A percentile compares a stretch with the other conserved stretches of the same genome.
Evolutionary conservation across 2,329 filamentous ascomycete genomes (phyloP).

Genomic region (Claviceps cyperi): DNA sequence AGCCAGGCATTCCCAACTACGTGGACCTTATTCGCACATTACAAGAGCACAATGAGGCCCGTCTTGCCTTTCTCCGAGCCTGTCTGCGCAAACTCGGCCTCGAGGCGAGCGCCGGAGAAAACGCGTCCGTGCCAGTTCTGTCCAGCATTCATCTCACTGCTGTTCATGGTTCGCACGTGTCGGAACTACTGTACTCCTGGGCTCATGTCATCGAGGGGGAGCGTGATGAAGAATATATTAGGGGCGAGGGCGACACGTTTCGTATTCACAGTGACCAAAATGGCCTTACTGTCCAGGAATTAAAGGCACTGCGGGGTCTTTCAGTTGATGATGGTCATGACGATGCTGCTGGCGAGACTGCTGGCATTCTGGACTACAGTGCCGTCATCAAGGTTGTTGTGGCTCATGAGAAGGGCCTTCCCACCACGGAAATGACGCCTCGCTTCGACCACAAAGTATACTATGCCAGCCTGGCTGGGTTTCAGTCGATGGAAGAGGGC

Average conservation of each 20-base stretch:
- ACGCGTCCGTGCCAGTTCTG: constrained; percentile 58
- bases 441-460: constrained; percentile 75
- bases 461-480: constrained; percentile 56
- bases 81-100: constrained; percentile 70
- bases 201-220: constrained; percentile 53
- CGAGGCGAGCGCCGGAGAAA: constrained; percentile 53
- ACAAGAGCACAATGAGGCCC: constrained; percentile 50
- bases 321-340: constrained; percentile 12
- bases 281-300: constrained; percentile 36
- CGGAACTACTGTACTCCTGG: constrained; percentile 51
- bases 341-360: constrained; percentile 22
- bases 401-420: constrained; percentile 53
- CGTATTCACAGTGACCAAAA: constrained; percentile 54
- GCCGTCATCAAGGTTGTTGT: constrained; percentile 59
- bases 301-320: constrained; percentile 38
- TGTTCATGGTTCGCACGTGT: constrained; percentile 46
- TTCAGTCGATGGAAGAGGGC: constrained; percentile 41
- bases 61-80: constrained; percentile 63
- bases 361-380: constrained; percentile 58
- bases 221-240: constrained; percentile 56
- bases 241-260: constrained; percentile 72
- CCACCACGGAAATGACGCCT: constrained; percentile 59
- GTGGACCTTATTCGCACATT: constrained; percentile 53
- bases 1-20: constrained; percentile 55
- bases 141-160: constrained; percentile 75